These are phyloP conservation scores for Trichoderma gracile DNA, from an alignment of 2,329 filamentous ascomycete genomes.

Conservation along the genomic window DNA sequence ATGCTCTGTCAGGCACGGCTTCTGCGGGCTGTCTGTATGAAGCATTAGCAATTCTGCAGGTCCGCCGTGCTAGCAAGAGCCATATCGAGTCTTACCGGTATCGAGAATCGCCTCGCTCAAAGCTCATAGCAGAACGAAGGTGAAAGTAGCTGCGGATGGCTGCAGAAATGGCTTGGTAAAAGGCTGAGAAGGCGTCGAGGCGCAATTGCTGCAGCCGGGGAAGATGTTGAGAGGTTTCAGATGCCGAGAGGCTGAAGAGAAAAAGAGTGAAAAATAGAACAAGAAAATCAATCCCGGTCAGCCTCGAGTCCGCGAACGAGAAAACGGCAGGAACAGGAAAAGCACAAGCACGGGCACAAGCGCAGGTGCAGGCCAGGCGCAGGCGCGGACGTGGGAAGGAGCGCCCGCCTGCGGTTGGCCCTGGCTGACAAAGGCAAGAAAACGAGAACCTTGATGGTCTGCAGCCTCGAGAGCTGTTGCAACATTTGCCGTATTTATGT, in stretches of 20 bases:
- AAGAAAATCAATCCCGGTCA: not conserved
- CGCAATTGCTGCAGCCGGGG: not conserved
- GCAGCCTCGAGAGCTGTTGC: not conserved
- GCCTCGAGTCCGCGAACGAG: not conserved
- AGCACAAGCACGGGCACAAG: slow-evolving; percentile 1
- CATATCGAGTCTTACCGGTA: slow-evolving; percentile 6
- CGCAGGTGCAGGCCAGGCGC: slow-evolving; percentile 4
- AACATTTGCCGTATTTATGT: slow-evolving; percentile 15
- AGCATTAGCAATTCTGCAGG: not conserved
- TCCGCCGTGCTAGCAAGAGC: not conserved
- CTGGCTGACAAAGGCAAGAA: slow-evolving; percentile 20
- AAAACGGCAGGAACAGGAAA: not conserved
- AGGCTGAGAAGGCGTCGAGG: not conserved
- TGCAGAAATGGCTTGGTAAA: too few relatives aligned
- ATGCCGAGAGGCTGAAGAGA: not conserved
- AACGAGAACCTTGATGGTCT: slow-evolving; percentile 38
- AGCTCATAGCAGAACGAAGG: not conserved
- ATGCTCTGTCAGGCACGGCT: slow-evolving; percentile 26
- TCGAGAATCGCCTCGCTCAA: not conserved
- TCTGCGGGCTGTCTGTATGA: not conserved
- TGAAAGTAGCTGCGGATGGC: not conserved
- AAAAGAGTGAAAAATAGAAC: not conserved
- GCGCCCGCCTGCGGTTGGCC: slow-evolving; percentile 18
- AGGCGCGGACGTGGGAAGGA: slow-evolving; percentile 21
- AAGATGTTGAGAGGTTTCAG: not conserved